phyloP scores from a whole-genome alignment of 2,329 filamentous ascomycete genomes.

The Fusarium pseudoanthophilum region DNA sequence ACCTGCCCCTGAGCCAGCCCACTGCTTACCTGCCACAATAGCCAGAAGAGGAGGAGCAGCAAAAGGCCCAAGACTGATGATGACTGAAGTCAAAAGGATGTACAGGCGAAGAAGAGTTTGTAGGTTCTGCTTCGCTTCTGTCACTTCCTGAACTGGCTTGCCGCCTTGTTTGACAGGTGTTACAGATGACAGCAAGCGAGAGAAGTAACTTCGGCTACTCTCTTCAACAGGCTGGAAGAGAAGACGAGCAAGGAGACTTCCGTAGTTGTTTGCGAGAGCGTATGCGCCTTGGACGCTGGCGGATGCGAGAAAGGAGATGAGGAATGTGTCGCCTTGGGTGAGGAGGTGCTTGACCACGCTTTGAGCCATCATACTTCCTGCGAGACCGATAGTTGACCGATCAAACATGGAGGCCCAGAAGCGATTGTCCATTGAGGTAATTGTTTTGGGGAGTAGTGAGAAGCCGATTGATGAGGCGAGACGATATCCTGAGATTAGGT shows the following conservation, averaged over 20 bases:
- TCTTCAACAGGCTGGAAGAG: conserved; percentile 97
- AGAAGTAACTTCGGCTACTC: conserved; percentile 89
- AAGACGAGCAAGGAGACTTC: conserved; percentile 86
- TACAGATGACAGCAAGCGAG: conserved; percentile 71
- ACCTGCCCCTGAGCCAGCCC: conserved; percentile 79
- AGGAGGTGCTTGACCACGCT: conserved; percentile 91
- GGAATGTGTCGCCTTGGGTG: conserved; percentile 92
- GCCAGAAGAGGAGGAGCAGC: conserved; percentile 78
- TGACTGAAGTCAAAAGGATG: conserved; percentile 74
- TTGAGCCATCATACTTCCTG: conserved; percentile 86
- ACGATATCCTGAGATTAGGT: conserved; percentile 68
- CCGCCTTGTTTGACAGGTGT: conserved; percentile 24
- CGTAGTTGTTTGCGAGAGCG: conserved; percentile 93
- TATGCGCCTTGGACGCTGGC: conserved; percentile 89
- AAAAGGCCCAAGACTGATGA: conserved; percentile 77
- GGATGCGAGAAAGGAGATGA: conserved; percentile 81
- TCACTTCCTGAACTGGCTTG: conserved; percentile 46
- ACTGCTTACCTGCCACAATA: conserved; percentile 79
- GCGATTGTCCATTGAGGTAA: conserved; percentile 44
- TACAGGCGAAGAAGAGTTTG: conserved; percentile 77
- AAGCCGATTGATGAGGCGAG: conserved; percentile 71
- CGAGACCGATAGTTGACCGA: conserved; percentile 74
- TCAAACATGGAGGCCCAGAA: conserved; percentile 74
- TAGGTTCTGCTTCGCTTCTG: conserved; percentile 64
- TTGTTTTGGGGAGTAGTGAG: conserved; percentile 68